Evolutionary conservation across 2,329 filamentous ascomycete genomes (phyloP), one percentile per base, ranked within the genome.

Genomic region (Aspergillus flavus): DNA sequence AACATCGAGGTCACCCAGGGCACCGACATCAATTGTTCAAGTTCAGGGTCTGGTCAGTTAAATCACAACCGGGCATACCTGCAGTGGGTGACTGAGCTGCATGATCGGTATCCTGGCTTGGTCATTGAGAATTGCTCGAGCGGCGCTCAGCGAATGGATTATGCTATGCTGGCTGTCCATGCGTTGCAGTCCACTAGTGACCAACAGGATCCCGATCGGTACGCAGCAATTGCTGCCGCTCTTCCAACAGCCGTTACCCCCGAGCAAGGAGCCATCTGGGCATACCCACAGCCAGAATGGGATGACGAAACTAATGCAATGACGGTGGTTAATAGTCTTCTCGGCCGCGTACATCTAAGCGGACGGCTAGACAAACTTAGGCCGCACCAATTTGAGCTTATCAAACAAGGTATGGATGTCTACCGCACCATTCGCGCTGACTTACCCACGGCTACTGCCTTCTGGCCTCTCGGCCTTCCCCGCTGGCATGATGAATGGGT

Each of bases 41-140:
- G 66, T 56, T 46, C 71, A 0, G 75, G 76, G 1, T 65, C 65
- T 0, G 75, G 61, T 0, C 71, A 72, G 1, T 65, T 78, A 1
- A 69, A 67, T 2, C 76, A 79, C 60, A 67, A 77, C 1, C 70
- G 75, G 9, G 74, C 74, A 2, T 79, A 78, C 34, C 68, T 78
- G 1, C 30, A 43, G 14, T 79, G 76, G 77, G 67, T 78, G 1
- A 59, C 58, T 1, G 58, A 64, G 3, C 41, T 78, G 1, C 65
- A 73, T 7, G 72, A 76, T 14, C 65, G 64, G 3, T 69, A 72
- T 34, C 67, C 71, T 0, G 65, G 57, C 4, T 67, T 79, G 0
- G 71, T 78, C 1, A 76, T 79, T n/a, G 77, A 79, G 59, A 78
- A 64, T 30, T 79, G 76, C 58, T 76, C 73, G 9, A 76, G 74